Percentiles rank a stretch among this genome's conserved stretches.
phyloP scores from a whole-genome alignment of 805 yeast species.

The Hanseniaspora occidentalis region DNA sequence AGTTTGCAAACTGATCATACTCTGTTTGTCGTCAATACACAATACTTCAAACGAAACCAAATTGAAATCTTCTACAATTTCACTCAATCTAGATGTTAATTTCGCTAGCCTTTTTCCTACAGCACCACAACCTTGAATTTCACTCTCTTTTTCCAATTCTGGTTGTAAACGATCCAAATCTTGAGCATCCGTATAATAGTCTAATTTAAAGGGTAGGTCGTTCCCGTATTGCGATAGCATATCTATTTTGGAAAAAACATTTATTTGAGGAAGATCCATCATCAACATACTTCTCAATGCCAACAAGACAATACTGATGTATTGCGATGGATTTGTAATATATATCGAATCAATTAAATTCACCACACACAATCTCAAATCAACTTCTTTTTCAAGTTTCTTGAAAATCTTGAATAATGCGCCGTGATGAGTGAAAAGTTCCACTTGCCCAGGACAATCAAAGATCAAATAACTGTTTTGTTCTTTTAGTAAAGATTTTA shows the following conservation, averaged over 20 bases:
- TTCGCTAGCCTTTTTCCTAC: slow-evolving; percentile 49
- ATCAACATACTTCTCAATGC: slow-evolving; percentile 88
- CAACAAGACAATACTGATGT: slow-evolving; percentile 66
- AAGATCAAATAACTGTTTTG: slow-evolving; percentile 58
- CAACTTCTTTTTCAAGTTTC: slow-evolving; percentile 47
- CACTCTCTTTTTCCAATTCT: slow-evolving; percentile 56
- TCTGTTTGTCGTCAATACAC: slow-evolving; percentile 79
- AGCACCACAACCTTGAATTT: slow-evolving; percentile 27
- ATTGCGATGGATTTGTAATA: slow-evolving; percentile 78
- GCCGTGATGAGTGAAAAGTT: slow-evolving; percentile 80
- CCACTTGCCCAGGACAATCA: slow-evolving; percentile 96
- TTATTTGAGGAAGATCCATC: slow-evolving; percentile 83
- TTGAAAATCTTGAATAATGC: slow-evolving; percentile 60
- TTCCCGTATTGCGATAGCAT: slow-evolving; percentile 58
- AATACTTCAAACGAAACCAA: slow-evolving; percentile 81
- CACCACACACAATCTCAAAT: slow-evolving; percentile 71
- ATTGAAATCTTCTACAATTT: slow-evolving; percentile 76
- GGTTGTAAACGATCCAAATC: slow-evolving; percentile 63
- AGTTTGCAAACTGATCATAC: slow-evolving; percentile 75
- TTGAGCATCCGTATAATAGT: slow-evolving; percentile 86
- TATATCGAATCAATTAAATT: slow-evolving; percentile 75
- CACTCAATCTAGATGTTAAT: slow-evolving; percentile 67
- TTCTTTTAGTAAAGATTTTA: slow-evolving; percentile 42
- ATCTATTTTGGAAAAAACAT: slow-evolving; percentile 88
- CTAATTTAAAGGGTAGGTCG: slow-evolving; percentile 60